These are phyloP conservation scores for Trichoderma pleuroti DNA, from an alignment of 2,329 filamentous ascomycete species.

Conservation along the genomic window DNA sequence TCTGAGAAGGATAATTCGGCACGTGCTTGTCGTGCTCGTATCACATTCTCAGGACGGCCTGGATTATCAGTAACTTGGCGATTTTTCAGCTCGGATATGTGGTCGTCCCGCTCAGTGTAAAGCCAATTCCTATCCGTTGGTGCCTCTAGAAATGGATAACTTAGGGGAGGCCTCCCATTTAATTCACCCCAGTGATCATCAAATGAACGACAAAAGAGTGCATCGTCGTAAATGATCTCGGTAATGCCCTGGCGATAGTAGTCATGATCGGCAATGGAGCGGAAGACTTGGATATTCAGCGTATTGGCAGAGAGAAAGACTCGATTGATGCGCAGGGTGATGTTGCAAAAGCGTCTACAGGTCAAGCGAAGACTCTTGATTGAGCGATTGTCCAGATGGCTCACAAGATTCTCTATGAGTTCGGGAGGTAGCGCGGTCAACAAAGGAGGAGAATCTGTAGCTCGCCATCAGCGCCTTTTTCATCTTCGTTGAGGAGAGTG, in stretches of 20 bases:
- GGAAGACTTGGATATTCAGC: not conserved
- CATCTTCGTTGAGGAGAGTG: not conserved
- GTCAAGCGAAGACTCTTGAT: not conserved
- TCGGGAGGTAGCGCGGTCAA: not conserved
- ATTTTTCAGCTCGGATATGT: not conserved
- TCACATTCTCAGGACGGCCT: not conserved
- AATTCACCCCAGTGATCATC: not conserved
- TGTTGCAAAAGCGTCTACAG: not conserved
- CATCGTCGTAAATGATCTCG: not conserved
- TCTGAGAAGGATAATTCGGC: not conserved
- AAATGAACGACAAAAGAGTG: not conserved
- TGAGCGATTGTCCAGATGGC: not conserved
- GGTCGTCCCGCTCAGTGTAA: not conserved
- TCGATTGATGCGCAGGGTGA: not conserved
- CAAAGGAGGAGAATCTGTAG: not conserved
- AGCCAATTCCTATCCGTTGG: not conserved
- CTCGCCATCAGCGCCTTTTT: not conserved
- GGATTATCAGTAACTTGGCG: not conserved
- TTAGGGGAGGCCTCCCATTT: not conserved
- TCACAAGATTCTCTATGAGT: not conserved
- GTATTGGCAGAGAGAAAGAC: not conserved
- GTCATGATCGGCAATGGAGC: not conserved
- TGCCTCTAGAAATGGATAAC: not conserved
- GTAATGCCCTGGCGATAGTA: not conserved
- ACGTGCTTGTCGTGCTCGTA: conserved; percentile 2